Conservation (phyloP, 2,329 filamentous ascomycete genomes). For the Colletotrichum costaricense region DNA sequence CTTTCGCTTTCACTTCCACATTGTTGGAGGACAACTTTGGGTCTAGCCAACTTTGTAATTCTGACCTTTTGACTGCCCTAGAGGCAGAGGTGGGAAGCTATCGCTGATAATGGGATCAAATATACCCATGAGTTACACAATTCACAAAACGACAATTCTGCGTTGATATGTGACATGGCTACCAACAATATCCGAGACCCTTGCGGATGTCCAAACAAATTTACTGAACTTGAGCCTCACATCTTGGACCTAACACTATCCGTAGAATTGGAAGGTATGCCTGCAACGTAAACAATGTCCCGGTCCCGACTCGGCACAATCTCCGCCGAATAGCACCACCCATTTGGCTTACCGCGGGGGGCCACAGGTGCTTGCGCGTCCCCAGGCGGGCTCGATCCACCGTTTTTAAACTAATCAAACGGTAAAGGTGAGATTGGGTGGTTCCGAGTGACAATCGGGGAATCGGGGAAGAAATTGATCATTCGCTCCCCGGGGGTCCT, state of each 20-base stretch:
- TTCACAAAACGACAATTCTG: no score
- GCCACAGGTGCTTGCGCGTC: conserved; percentile 14
- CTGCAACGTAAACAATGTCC: background rate
- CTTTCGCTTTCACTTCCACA: background rate
- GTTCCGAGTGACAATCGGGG: background rate
- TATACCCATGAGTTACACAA: background rate
- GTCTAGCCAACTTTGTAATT: conserved; percentile 14
- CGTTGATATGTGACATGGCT: background rate
- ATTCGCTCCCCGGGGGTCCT: background rate
- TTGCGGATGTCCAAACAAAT: no score
- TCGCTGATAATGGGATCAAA: background rate
- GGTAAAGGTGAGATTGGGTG: background rate
- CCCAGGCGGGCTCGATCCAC: background rate
- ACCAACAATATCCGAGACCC: background rate
- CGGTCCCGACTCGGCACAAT: background rate
- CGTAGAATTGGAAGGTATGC: background rate
- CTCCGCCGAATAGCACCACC: background rate
- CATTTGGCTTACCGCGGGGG: background rate
- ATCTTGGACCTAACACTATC: no score
- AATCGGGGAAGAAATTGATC: background rate
- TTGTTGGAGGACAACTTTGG: background rate
- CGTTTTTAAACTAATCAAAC: background rate
- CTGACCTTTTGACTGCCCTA: background rate
- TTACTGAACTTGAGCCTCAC: background rate
- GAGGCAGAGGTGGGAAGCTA: background rate